Percentiles rank a stretch among this genome's conserved stretches.
phyloP scores from a whole-genome alignment of 1,284 basidiomycete genomes.

The Ganoderma lingzhi region DNA sequence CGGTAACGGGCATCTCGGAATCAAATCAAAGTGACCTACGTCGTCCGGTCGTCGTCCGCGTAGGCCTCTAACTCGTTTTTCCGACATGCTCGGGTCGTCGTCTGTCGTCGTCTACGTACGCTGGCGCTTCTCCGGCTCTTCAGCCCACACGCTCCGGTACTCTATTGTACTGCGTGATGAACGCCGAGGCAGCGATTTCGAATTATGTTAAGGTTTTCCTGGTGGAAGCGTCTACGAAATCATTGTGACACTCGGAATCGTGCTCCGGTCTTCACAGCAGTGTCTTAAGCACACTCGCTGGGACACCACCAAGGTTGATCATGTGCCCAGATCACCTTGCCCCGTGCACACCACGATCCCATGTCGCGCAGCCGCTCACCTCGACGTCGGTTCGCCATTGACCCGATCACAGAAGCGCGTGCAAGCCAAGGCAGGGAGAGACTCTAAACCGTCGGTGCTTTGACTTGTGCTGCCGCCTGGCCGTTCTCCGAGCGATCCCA shows the following conservation, averaged over 20 bases:
- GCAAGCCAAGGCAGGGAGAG: not conserved
- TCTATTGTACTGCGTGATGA: not conserved
- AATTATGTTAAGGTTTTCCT: not conserved
- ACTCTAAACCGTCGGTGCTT: constrained; percentile 2
- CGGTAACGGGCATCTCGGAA: constrained; percentile 3
- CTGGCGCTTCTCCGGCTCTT: not conserved
- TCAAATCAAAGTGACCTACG: not conserved
- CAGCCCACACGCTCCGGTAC: not conserved
- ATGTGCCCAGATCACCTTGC: constrained; percentile 3
- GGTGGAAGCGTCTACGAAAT: not conserved
- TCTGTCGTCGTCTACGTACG: not conserved
- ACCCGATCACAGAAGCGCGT: not conserved
- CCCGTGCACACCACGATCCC: not conserved
- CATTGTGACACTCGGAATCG: not conserved
- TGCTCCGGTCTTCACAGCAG: not conserved
- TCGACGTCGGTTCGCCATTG: not conserved
- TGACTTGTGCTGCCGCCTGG: constrained; percentile 8
- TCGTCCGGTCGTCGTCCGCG: not conserved
- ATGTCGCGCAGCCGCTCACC: not conserved
- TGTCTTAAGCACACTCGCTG: not conserved
- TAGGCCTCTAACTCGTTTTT: not conserved
- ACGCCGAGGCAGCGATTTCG: not conserved
- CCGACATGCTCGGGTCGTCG: not conserved
- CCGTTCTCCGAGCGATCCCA: constrained; percentile 26
- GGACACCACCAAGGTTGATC: not conserved